Percentiles rank a stretch among this genome's conserved stretches.
Conservation (phyloP, 371 early-diverging fungal genomes). For the Rhizopus arrhizus region DNA sequence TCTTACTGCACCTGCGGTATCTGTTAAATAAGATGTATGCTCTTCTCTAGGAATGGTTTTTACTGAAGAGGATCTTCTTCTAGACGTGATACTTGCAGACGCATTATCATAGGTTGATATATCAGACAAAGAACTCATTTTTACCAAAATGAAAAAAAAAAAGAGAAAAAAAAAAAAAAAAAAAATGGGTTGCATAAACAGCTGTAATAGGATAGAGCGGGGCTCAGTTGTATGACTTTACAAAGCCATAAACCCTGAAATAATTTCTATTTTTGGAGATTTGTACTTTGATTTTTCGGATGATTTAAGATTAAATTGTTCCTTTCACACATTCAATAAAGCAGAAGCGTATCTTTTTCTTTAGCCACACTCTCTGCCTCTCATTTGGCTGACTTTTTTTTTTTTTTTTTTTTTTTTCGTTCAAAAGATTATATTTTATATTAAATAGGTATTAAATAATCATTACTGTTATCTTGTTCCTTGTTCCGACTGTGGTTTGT, state of each 20-base stretch:
- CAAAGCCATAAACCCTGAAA: too few relatives aligned
- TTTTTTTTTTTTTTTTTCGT: not conserved
- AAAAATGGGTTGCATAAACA: not conserved
- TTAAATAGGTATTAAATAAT: slow-evolving; percentile 28
- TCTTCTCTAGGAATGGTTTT: slow-evolving; percentile 25
- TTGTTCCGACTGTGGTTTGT: slow-evolving; percentile 28
- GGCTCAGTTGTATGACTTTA: not conserved
- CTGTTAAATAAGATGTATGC: slow-evolving; percentile 32
- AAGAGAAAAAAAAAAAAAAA: slow-evolving; percentile 14
- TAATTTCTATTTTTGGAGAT: too few relatives aligned
- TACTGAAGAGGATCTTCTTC: slow-evolving; percentile 11
- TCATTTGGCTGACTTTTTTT: not conserved
- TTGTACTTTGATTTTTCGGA: too few relatives aligned
- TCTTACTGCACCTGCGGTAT: slow-evolving; percentile 50
- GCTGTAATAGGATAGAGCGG: not conserved
- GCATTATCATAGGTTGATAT: slow-evolving; percentile 16
- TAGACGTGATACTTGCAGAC: not conserved
- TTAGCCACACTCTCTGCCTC: too few relatives aligned
- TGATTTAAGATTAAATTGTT: too few relatives aligned
- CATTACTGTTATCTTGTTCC: slow-evolving; percentile 13
- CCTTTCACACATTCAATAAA: too few relatives aligned
- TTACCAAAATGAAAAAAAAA: slow-evolving; percentile 1
- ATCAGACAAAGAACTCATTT: slow-evolving; percentile 17
- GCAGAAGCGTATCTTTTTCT: too few relatives aligned
- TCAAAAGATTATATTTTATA: too few relatives aligned